A percentile compares a stretch with the other conserved stretches of the same genome.
Conservation (phyloP, 768 basidiomycete species). For the Podaxis sp. region DNA sequence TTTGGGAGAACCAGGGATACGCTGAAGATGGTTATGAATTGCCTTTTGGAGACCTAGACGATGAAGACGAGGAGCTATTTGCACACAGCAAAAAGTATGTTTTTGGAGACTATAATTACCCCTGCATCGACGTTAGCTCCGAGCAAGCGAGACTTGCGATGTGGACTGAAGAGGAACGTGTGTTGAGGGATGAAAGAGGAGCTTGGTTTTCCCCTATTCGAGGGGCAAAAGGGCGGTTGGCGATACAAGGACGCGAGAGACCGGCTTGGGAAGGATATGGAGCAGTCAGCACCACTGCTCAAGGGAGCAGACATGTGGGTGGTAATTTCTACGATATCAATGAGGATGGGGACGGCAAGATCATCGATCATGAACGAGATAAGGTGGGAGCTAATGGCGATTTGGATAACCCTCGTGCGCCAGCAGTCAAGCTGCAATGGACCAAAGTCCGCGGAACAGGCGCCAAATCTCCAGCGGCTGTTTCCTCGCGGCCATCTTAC, state of each 20-base stretch:
- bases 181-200: slow-evolving; percentile 70
- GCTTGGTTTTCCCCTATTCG: slow-evolving; percentile 68
- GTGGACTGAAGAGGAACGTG: slow-evolving; percentile 86
- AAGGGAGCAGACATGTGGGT: slow-evolving; percentile 12
- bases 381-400: slow-evolving; percentile 20
- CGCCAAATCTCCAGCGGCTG: not conserved
- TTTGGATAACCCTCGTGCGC: not conserved
- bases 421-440: slow-evolving; percentile 36
- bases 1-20: slow-evolving; percentile 31
- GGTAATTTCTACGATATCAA: slow-evolving; percentile 17
- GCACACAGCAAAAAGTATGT: slow-evolving; percentile 73
- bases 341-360: slow-evolving; percentile 20
- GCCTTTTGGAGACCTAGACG: slow-evolving; percentile 68
- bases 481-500: slow-evolving; percentile 13
- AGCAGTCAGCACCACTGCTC: slow-evolving; percentile 38
- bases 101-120: slow-evolving; percentile 91
- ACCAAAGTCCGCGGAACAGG: slow-evolving; percentile 25
- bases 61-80: slow-evolving; percentile 75
- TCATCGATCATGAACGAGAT: slow-evolving; percentile 51
- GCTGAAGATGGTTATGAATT: slow-evolving; percentile 51
- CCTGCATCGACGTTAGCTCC: slow-evolving; percentile 83
- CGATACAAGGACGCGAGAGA: slow-evolving; percentile 33
- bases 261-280: slow-evolving; percentile 59
- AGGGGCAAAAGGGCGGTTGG: slow-evolving; percentile 41
- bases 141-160: slow-evolving; percentile 63